phyloP scores from a whole-genome alignment of 2,329 filamentous ascomycete species.

The Chaetothyriales sp. region DNA sequence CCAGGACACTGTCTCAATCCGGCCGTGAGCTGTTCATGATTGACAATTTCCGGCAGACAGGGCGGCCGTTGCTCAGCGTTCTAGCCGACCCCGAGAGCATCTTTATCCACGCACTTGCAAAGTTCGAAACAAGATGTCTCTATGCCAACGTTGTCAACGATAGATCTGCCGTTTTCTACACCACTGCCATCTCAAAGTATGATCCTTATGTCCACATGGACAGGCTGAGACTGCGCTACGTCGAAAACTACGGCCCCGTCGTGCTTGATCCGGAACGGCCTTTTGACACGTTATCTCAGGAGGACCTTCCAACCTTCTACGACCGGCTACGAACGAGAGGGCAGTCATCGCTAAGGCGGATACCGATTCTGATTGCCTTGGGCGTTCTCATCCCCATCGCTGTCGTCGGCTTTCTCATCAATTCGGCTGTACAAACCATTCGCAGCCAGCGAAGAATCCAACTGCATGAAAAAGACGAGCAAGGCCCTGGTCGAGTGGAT shows the following conservation, averaged over 20 bases:
- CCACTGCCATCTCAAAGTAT: conserved; percentile 57
- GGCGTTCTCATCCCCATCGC: conserved; percentile 60
- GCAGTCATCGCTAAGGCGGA: conserved; percentile 31
- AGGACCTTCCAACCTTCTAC: conserved; percentile 23
- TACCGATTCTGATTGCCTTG: conserved; percentile 52
- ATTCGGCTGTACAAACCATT: conserved; percentile 60
- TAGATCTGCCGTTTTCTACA: conserved; percentile 66
- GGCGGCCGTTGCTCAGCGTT: conserved; percentile 62
- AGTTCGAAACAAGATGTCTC: conserved; percentile 60
- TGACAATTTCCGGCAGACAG: conserved; percentile 70
- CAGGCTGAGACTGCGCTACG: conserved; percentile 54
- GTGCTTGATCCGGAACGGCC: conserved; percentile 56
- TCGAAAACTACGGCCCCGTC: conserved; percentile 58
- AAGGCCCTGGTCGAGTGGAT: conserved; percentile 54
- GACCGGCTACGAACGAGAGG: conserved; percentile 23
- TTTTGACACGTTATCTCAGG: conserved; percentile 32
- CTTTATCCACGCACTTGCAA: conserved; percentile 63
- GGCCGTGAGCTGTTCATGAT: conserved; percentile 78
- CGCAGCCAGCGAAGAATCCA: conserved; percentile 60
- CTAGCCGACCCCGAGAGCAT: conserved; percentile 72
- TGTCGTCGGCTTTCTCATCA: conserved; percentile 55
- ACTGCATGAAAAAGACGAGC: conserved; percentile 56
- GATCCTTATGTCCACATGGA: conserved; percentile 62
- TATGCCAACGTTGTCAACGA: conserved; percentile 87
- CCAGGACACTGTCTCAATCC: conserved; percentile 64